Evolutionary conservation across 352 stramenopile species (phyloP), one percentile per base, ranked within the genome.

Genomic region (Stramenopiles sp.): DNA sequence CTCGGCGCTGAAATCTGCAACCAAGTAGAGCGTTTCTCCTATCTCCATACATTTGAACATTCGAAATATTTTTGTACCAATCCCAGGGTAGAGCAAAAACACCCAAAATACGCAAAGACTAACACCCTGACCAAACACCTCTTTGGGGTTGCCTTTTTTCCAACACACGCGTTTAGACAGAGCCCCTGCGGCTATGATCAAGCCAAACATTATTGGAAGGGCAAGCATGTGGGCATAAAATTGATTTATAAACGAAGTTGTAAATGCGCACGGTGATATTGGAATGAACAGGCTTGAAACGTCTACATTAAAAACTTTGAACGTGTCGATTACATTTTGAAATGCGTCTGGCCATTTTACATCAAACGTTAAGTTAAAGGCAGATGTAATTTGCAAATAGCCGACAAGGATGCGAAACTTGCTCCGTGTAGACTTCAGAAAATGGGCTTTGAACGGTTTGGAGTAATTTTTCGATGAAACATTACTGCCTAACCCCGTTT

Each of bases 351-450:
- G 53, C 53, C 53, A 71, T 71, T 31, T 31, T 6, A 71, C 53
- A 71, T 71, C 53, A 71, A 71, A 71, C 2, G 53, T 71, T 71
- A 71, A 71, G 35, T 71, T 33, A 35, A 71, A 71, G 53, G 33
- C 1, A 33, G 31, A 35, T 6, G 35, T 35, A 6, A 71, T 6
- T 71, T 71, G 53, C 33, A 6, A 6, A 71, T 71, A 71, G 6
- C 53, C 53, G 6, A 71, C 6, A 35, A 71, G 2, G 35, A 71
- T 71, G 6, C 53, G 2, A 6, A 6, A 2, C 6, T 71, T 31
- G 2, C 35, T 33, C 12, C 53, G 33, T 6, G 4, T 18, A 53
- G 43, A 53, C 12, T 25, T 53, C 25, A 53, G 25, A 53, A 18
- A 25, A 18, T 18, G 12, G 12, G 43, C 43, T 53, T 18, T 25